Conservation (phyloP, 345 rosid genomes). For the Citrus reticulata region DNA sequence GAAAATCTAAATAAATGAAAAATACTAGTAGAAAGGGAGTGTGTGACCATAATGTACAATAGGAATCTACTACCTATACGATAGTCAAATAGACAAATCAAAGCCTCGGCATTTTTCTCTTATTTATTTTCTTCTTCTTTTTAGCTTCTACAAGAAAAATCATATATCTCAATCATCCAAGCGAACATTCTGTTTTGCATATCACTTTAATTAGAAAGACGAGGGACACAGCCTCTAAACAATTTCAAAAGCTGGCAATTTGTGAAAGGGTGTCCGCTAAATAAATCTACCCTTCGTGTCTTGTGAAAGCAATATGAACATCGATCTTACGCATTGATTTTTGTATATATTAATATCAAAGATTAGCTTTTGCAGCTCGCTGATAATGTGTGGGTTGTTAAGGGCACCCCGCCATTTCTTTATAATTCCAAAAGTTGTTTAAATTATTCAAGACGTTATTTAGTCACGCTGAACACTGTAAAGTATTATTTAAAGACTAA, state of each 20-base stretch:
- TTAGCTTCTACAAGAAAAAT: no score
- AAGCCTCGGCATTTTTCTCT: no score
- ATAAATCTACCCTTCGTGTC: not conserved
- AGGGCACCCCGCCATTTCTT: slow-evolving; percentile 2
- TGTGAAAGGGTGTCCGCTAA: not conserved
- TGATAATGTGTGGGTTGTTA: not conserved
- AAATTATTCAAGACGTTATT: not conserved
- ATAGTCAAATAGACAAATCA: no score
- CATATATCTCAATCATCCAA: no score
- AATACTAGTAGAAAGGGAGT: no score
- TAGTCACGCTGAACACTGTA: not conserved
- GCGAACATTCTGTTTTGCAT: not conserved
- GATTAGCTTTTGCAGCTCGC: not conserved
- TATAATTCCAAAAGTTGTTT: not conserved
- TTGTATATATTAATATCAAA: not conserved
- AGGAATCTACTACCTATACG: no score
- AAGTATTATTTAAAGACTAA: not conserved
- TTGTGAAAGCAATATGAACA: not conserved
- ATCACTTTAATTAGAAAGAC: not conserved
- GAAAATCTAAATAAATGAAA: no score
- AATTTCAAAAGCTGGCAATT: not conserved
- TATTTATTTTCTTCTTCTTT: no score
- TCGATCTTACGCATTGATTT: no score
- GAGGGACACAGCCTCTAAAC: not conserved
- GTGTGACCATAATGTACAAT: no score